A percentile compares a stretch with the other conserved stretches of the same genome.
phyloP scores from a whole-genome alignment of 805 yeast species.

The Candida sanyiensis region DNA sequence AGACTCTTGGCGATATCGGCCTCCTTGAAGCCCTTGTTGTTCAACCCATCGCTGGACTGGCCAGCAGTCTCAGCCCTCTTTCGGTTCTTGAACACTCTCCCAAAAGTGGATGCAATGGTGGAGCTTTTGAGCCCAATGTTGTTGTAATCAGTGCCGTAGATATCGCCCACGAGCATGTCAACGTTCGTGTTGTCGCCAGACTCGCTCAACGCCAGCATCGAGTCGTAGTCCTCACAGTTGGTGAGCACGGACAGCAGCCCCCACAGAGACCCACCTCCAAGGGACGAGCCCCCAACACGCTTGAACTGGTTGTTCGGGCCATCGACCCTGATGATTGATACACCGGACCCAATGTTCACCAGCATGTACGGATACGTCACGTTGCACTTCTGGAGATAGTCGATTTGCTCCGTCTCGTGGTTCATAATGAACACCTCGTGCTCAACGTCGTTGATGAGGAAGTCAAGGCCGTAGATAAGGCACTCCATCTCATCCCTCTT shows the following conservation, averaged over 20 bases:
- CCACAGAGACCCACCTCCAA: slow-evolving; percentile 98
- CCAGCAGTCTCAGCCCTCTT: slow-evolving; percentile 15
- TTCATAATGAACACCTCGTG: slow-evolving; percentile 78
- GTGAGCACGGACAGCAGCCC: slow-evolving; percentile 85
- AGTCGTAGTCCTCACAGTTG: slow-evolving; percentile 82
- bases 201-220: slow-evolving; percentile 88
- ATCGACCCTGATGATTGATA: slow-evolving; percentile 87
- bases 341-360: slow-evolving; percentile 96
- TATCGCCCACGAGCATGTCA: slow-evolving; percentile 93
- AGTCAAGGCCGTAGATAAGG: slow-evolving; percentile 82
- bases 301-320: slow-evolving; percentile 65
- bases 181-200: slow-evolving; percentile 89
- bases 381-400: slow-evolving; percentile 19
- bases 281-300: slow-evolving; percentile 91
- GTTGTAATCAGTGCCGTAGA: slow-evolving; percentile 84
- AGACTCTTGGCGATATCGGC: slow-evolving; percentile 84
- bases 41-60: slow-evolving; percentile 26
- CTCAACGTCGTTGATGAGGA: slow-evolving; percentile 85
- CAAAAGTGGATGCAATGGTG: slow-evolving; percentile 90
- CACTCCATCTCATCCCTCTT: slow-evolving; percentile 95
- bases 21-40: slow-evolving; percentile 13
- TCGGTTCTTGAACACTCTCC: slow-evolving; percentile 76
- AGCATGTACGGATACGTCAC: slow-evolving; percentile 73
- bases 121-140: slow-evolving; percentile 85
- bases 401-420: slow-evolving; percentile 33